Conservation (phyloP, 164 flowering plant species). For the Sextonia rubra region DNA sequence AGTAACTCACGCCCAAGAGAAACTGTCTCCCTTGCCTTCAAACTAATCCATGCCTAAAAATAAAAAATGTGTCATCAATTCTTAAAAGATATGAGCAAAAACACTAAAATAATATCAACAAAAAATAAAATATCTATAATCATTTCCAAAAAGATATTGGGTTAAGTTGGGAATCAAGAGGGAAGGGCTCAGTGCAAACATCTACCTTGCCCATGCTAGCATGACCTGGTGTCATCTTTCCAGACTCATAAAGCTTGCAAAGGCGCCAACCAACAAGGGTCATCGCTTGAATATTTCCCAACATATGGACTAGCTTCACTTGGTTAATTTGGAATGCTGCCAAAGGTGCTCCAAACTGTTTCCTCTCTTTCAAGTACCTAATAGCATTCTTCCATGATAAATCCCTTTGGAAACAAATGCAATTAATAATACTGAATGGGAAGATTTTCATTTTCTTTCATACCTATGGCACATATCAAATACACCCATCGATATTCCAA, state of each 20-base stretch:
- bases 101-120: no score
- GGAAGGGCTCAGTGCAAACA: background rate
- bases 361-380: conserved; percentile 88
- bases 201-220: conserved; percentile 95
- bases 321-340: conserved; percentile 93
- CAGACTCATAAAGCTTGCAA: conserved; percentile 84
- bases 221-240: conserved; percentile 90
- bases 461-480: conserved; percentile 98
- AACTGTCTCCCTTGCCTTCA: conserved; percentile 78
- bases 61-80: conserved; percentile 3
- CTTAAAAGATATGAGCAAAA: background rate
- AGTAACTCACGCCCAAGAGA: conserved; percentile 88
- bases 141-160: no score
- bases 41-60: conserved; percentile 76
- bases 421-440: background rate
- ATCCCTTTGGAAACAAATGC: background rate
- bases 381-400: background rate
- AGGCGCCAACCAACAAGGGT: conserved; percentile 91
- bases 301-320: conserved; percentile 86
- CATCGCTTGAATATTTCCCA: conserved; percentile 93
- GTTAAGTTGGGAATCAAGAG: background rate
- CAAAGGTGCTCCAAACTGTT: conserved; percentile 94
- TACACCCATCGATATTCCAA: conserved; percentile 93
- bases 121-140: no score
- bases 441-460: background rate